Conservation (phyloP, 1,284 basidiomycete species). For the Microbotryum saponariae region DNA sequence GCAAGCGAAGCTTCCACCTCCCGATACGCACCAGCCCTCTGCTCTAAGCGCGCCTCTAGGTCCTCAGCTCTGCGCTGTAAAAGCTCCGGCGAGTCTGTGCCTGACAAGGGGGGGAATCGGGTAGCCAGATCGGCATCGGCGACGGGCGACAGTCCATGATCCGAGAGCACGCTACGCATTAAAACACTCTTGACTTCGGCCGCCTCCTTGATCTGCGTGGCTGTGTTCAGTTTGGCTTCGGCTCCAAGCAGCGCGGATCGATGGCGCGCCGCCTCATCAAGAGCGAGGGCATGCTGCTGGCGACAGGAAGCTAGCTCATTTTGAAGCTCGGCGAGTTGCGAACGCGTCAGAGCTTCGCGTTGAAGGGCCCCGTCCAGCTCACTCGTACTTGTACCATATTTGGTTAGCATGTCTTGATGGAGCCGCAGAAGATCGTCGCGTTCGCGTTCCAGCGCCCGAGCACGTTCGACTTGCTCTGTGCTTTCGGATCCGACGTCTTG, state of each 20-base stretch:
- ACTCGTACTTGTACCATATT: constrained; percentile 35
- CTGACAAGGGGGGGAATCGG: constrained; percentile 17
- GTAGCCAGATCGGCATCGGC: constrained; percentile 58
- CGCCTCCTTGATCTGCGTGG: constrained; percentile 61
- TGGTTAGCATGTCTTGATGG: constrained; percentile 58
- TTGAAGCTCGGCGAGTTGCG: constrained; percentile 60
- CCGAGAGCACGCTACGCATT: constrained; percentile 77
- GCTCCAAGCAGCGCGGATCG: constrained; percentile 46
- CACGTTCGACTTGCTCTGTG: constrained; percentile 14
- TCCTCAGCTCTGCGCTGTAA: constrained; percentile 63
- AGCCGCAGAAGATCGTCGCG: constrained; percentile 59
- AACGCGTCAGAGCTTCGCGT: constrained; percentile 57
- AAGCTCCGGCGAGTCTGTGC: constrained; percentile 56
- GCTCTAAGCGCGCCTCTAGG: constrained; percentile 59
- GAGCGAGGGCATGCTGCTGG: constrained; percentile 62
- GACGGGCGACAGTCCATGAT: constrained; percentile 72
- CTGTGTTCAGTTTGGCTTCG: constrained; percentile 64
- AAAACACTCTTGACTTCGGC: constrained; percentile 67
- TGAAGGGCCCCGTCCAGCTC: constrained; percentile 64
- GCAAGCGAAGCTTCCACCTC: constrained; percentile 7
- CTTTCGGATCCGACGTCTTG: not conserved
- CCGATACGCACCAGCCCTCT: constrained; percentile 17
- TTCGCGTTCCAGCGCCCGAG: constrained; percentile 73
- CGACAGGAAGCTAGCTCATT: constrained; percentile 72
- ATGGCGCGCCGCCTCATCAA: constrained; percentile 64